These are phyloP conservation scores for Malus sylvestris DNA, from an alignment of 306 rosid species.

Conservation along the genomic window DNA sequence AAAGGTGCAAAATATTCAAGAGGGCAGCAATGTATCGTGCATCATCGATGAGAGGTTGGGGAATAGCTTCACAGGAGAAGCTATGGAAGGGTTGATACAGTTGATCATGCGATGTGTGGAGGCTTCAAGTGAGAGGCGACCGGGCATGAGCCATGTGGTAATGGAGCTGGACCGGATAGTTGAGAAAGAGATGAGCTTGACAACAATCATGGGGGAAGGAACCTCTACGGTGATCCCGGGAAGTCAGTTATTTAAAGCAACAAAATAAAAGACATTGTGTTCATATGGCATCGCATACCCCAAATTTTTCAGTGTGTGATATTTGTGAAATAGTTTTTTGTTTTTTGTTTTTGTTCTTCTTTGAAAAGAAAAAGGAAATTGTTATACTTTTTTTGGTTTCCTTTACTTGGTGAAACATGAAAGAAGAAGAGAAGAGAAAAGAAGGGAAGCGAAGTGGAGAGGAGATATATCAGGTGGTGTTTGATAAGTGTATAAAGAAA, in stretches of 20 bases:
- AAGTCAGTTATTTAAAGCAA: conserved; percentile 59
- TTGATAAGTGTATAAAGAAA: conserved; percentile 57
- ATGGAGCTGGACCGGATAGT: conserved; percentile 66
- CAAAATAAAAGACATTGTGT: conserved; percentile 23
- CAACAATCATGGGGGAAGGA: conserved; percentile 86
- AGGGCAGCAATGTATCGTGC: conserved; percentile 21
- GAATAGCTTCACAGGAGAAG: conserved; percentile 69
- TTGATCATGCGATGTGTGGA: conserved; percentile 49
- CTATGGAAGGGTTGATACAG: conserved; percentile 52
- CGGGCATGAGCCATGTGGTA: conserved; percentile 62
- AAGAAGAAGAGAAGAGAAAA: background rate
- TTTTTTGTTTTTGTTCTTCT: background rate
- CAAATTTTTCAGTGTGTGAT: conserved; percentile 17
- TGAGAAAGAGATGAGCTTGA: conserved; percentile 75
- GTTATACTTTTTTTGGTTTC: background rate
- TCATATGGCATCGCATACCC: conserved; percentile 5
- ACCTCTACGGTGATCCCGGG: conserved; percentile 67
- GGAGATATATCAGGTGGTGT: conserved; percentile 34
- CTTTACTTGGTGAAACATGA: conserved; percentile 15
- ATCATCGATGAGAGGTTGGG: conserved; percentile 58
- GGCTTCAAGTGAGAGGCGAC: conserved; percentile 68
- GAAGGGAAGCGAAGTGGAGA: too few relatives aligned
- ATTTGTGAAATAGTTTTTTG: conserved; percentile 30
- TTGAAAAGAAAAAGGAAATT: background rate
- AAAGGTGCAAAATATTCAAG: conserved; percentile 50